Conservation (phyloP, 805 yeast genomes). For the Scheffersomyces coipomensis region DNA sequence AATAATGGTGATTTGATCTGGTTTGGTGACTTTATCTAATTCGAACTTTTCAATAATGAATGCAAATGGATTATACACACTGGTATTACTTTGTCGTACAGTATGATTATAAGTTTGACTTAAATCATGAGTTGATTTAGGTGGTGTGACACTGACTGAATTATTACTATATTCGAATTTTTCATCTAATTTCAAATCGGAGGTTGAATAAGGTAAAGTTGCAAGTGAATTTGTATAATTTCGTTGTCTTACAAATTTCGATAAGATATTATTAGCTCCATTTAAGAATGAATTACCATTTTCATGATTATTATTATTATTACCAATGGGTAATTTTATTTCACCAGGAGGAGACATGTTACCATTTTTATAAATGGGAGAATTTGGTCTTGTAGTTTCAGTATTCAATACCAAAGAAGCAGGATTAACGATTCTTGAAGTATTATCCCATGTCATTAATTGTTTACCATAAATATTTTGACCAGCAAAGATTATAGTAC, state of each 20-base stretch:
- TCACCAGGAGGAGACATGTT: background rate
- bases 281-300: constrained; percentile 1
- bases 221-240: constrained; percentile 17
- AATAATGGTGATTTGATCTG: constrained; percentile 79
- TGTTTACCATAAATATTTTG: constrained; percentile 87
- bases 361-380: constrained; percentile 9
- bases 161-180: constrained; percentile 6
- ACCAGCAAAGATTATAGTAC: constrained; percentile 75
- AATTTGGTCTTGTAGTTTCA: constrained; percentile 14
- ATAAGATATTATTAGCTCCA: constrained; percentile 2
- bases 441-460: constrained; percentile 56
- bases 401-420: constrained; percentile 27
- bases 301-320: background rate
- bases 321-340: background rate
- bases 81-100: constrained; percentile 14
- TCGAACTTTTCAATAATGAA: constrained; percentile 11
- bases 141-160: constrained; percentile 4
- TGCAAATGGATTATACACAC: constrained; percentile 19
- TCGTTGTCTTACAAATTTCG: constrained; percentile 18
- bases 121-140: constrained; percentile 2
- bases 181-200: constrained; percentile 31
- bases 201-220: constrained; percentile 30
- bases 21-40: constrained; percentile 36
- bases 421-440: constrained; percentile 13
- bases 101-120: constrained; percentile 10